Conservation (phyloP, 805 yeast genomes). For the Clavispora carvajalis region DNA sequence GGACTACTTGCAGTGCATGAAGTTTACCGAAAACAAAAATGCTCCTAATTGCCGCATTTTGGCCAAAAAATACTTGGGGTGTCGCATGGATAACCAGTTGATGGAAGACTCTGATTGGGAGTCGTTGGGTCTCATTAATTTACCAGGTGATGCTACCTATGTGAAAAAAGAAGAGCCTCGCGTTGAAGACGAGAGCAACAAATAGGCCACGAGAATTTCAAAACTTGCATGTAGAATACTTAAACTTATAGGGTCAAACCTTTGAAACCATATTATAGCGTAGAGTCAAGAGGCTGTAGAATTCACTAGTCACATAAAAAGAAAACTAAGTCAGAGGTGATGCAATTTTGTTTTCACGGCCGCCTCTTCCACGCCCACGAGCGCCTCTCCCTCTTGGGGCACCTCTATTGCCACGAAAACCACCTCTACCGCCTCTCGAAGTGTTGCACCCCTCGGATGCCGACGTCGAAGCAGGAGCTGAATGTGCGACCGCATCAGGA, state of each 20-base stretch:
- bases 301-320: not conserved
- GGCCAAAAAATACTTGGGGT: slow-evolving; percentile 75
- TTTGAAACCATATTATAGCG: no score
- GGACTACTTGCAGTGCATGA: slow-evolving; percentile 72
- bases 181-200: no score
- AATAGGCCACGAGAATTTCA: no score
- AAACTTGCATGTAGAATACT: not conserved
- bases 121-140: slow-evolving; percentile 36
- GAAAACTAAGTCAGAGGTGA: slow-evolving; percentile 12
- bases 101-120: slow-evolving; percentile 42
- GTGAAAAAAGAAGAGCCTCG: not conserved
- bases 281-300: no score
- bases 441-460: slow-evolving; percentile 4
- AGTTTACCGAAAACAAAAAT: slow-evolving; percentile 71
- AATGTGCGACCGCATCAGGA: not conserved
- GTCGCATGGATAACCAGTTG: slow-evolving; percentile 76
- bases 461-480: not conserved
- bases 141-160: slow-evolving; percentile 29
- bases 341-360: slow-evolving; percentile 2
- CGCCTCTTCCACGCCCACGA: slow-evolving; percentile 12
- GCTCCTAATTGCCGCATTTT: slow-evolving; percentile 86
- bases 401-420: slow-evolving; percentile 7
- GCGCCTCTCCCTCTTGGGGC: slow-evolving; percentile 3
- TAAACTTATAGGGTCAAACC: not conserved
- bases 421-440: slow-evolving; percentile 15